phyloP scores from a whole-genome alignment of 176 grass and related monocot species.

The Olyra latifolia region DNA sequence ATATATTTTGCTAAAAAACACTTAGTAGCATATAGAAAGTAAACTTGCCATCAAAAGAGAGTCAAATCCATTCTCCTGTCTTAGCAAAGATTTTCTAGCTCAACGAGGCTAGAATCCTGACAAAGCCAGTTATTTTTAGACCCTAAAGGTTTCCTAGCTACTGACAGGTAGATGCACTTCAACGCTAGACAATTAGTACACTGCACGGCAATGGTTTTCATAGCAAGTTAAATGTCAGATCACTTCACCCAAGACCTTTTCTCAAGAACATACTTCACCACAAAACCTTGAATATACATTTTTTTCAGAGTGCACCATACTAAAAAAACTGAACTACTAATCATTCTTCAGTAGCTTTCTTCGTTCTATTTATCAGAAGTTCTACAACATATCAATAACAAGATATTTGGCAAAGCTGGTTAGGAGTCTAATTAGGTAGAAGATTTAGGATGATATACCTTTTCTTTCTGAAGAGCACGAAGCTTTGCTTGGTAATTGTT shows the following conservation, averaged over 20 bases:
- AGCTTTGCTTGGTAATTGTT: constrained; percentile 69
- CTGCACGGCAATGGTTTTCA: background rate
- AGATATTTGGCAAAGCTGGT: background rate
- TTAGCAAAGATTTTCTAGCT: too few relatives aligned
- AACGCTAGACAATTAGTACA: background rate
- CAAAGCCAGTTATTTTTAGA: too few relatives aligned
- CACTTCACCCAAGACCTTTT: constrained; percentile 3
- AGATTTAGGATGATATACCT: constrained; percentile 51
- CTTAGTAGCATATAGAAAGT: too few relatives aligned
- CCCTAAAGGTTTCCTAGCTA: background rate
- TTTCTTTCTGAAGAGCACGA: constrained; percentile 85
- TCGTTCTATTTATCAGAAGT: constrained; percentile 2
- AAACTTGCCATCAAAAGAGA: too few relatives aligned
- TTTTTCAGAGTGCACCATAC: background rate
- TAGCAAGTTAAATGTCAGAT: background rate
- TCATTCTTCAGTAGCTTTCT: constrained; percentile 5
- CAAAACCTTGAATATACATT: background rate
- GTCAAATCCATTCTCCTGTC: too few relatives aligned
- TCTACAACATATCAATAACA: background rate
- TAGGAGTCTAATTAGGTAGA: background rate
- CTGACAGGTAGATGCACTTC: background rate
- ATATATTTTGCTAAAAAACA: too few relatives aligned
- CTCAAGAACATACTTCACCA: background rate
- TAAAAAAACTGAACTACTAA: background rate
- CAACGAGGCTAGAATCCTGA: too few relatives aligned